Evolutionary conservation across 768 basidiomycete species (phyloP).

Genomic region (Galerina sulciceps): DNA sequence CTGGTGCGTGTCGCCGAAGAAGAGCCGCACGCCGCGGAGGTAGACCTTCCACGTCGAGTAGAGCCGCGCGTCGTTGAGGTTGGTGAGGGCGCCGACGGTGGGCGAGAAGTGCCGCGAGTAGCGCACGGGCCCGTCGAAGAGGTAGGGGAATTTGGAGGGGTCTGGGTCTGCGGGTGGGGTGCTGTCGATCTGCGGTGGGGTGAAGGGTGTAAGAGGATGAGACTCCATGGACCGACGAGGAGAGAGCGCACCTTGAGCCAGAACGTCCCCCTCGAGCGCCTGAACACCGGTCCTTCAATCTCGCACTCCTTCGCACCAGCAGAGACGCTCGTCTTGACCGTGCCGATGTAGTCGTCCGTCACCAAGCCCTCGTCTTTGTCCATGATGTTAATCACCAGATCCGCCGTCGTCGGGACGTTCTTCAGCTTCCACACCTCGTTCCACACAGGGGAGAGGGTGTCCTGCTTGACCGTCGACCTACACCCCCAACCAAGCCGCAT

Average conservation of each 20-base stretch:
- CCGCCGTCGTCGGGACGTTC: constrained; percentile 71
- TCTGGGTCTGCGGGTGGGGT: constrained; percentile 44
- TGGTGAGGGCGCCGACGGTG: constrained; percentile 64
- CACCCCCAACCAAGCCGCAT: background rate
- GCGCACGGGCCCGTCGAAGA: constrained; percentile 75
- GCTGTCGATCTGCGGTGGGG: constrained; percentile 60
- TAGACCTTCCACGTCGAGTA: constrained; percentile 85
- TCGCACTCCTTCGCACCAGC: constrained; percentile 68
- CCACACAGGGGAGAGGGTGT: constrained; percentile 70
- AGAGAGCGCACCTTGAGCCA: constrained; percentile 61
- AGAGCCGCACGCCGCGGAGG: constrained; percentile 58
- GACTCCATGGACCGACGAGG: background rate
- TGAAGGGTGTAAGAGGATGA: background rate
- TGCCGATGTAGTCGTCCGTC: constrained; percentile 69
- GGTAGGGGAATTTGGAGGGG: constrained; percentile 53
- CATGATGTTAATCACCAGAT: constrained; percentile 60
- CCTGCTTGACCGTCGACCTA: constrained; percentile 68
- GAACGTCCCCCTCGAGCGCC: constrained; percentile 60
- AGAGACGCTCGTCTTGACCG: constrained; percentile 54
- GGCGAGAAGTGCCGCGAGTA: constrained; percentile 76
- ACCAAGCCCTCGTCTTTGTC: constrained; percentile 68
- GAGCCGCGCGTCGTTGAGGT: constrained; percentile 60
- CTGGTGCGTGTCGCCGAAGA: constrained; percentile 65
- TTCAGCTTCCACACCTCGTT: constrained; percentile 76
- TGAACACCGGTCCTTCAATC: constrained; percentile 57